Base-by-base conservation (phyloP, 2,329 filamentous ascomycete genomes). In the Arthroderma sp. region DNA sequence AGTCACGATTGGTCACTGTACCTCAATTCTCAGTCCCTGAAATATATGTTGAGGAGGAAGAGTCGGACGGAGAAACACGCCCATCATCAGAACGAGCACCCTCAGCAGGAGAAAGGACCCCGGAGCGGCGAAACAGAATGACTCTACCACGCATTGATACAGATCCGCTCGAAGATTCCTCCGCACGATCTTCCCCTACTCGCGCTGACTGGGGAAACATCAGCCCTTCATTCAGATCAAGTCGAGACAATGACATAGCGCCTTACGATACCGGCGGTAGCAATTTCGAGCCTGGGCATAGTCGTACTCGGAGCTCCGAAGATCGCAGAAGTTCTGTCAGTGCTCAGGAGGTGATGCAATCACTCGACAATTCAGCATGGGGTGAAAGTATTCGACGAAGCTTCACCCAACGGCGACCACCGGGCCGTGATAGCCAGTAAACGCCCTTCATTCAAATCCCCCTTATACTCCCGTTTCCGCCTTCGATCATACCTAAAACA, bases 341-440 rank as follows among this genome's bases (percentile, higher is more conserved):
- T 56, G 80, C 82, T 41, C 76, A 80, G 40, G 82, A 87, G 56
- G 83, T 93, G 53, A 77, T 88, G 61, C 80, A 87, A 53, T 83
- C 91, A 58, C 73, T 96, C 44, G 86, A 91, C 56, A 84, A 89
- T 57, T 91, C 86, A 11, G 82, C 84, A 10, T 96, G 89, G 89
- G 85, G 89, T 42, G 86, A 94, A 66, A 94, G 85, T 69, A 87
- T 95, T 52, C 74, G 87, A 51, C 75, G 86, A 50, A 94, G 86
- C 66, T 86, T 91, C 54, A 94, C 87, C 43, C 74, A 71, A 56
- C 71, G 71, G 55, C 69, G 75, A 50, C 62, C 67, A 34, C 56
- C 41, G 29, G 47, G 47, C 9, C 38, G 29, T n/a, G 41, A 31
- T 41, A 38, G 28, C 39, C 15, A 10, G n/a, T 15, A 22, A 44